Conservation (phyloP, 2,329 filamentous ascomycete genomes). For the Penicillium sp. region DNA sequence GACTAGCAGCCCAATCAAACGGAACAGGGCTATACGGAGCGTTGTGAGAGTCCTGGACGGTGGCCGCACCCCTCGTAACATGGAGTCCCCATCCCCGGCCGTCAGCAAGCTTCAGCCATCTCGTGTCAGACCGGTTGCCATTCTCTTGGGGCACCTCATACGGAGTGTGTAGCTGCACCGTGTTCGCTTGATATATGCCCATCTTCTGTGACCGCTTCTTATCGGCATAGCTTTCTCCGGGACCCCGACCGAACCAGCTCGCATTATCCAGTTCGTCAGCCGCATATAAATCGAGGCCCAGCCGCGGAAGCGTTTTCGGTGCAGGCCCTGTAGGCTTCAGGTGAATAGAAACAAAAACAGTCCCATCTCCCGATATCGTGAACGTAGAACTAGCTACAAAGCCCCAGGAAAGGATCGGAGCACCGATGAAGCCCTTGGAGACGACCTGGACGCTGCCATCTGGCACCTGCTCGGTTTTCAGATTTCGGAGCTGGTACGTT, state of each 20-base stretch:
- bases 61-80: not conserved
- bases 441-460: constrained; percentile 12
- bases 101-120: constrained; percentile 20
- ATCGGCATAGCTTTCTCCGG: constrained; percentile 24
- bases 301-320: constrained; percentile 15
- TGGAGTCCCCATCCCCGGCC: constrained; percentile 13
- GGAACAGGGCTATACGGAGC: not conserved
- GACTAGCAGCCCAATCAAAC: constrained; percentile 19
- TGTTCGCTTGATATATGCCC: constrained; percentile 17
- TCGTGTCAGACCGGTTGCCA: constrained; percentile 21
- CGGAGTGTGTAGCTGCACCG: constrained; percentile 18
- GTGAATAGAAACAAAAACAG: constrained; percentile 8
- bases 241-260: constrained; percentile 23
- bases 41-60: not conserved
- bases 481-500: not conserved
- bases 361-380: constrained; percentile 13
- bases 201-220: constrained; percentile 22
- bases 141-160: constrained; percentile 26
- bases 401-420: constrained; percentile 23
- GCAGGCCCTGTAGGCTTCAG: constrained; percentile 16
- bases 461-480: constrained; percentile 11
- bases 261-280: constrained; percentile 14
- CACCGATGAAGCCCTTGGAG: constrained; percentile 17
- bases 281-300: constrained; percentile 19
- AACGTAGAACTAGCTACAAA: constrained; percentile 16